A percentile compares a stretch with the other conserved stretches of the same genome.
These are phyloP conservation scores for Fusarium redolens DNA, from an alignment of 2,329 filamentous ascomycete species.

Conservation along the genomic window DNA sequence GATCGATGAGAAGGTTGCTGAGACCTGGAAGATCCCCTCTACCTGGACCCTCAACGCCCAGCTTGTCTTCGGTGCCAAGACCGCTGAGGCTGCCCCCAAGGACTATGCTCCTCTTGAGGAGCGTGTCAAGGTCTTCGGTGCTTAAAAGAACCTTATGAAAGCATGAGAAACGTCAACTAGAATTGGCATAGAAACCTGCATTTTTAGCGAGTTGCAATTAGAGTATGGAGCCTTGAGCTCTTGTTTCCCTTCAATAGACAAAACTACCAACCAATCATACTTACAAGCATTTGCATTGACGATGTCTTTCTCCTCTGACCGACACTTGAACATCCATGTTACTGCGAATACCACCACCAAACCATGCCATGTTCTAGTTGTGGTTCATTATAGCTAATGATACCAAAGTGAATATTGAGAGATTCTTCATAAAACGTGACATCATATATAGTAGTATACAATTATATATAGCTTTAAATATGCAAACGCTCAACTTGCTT, in stretches of 20 bases:
- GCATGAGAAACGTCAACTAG: conserved; percentile 5
- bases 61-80: conserved; percentile 81
- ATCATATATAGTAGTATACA: conserved; percentile 9
- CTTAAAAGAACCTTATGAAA: conserved; percentile 48
- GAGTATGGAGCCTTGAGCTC: conserved; percentile 2
- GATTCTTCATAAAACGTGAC: neutral
- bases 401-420: neutral
- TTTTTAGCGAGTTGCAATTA: conserved; percentile 30
- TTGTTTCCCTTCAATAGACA: neutral
- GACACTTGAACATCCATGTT: neutral
- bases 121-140: conserved; percentile 73
- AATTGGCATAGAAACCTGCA: conserved; percentile 4
- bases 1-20: conserved; percentile 77
- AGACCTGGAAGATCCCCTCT: conserved; percentile 75
- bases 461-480: conserved; percentile 26
- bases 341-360: neutral
- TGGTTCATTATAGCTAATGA: neutral
- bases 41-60: conserved; percentile 84
- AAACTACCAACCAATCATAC: neutral
- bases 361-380: neutral
- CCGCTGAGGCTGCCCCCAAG: conserved; percentile 71
- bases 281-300: neutral
- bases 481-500: conserved; percentile 18
- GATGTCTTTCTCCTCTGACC: neutral
- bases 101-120: conserved; percentile 72